Conservation (phyloP, 2,329 filamentous ascomycete genomes). For the Aspergillus sp. region DNA sequence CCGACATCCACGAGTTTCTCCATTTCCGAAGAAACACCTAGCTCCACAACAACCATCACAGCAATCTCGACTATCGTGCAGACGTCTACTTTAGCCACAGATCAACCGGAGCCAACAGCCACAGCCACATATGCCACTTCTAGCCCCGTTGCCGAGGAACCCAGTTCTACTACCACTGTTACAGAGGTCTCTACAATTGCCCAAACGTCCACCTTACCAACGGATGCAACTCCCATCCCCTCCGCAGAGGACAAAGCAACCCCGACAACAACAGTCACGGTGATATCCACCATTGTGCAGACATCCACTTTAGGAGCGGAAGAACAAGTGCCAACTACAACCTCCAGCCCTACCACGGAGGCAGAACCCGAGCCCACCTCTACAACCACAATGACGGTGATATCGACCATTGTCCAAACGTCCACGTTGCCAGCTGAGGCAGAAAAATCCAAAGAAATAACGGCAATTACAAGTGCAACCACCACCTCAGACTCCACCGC, state of each 20-base stretch:
- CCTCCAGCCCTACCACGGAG: not conserved
- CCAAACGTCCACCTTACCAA: not conserved
- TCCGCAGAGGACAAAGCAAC: not conserved
- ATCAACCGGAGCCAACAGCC: not conserved
- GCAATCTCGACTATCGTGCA: not conserved
- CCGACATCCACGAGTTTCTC: not conserved
- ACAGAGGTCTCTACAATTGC: not conserved
- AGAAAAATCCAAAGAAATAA: not conserved
- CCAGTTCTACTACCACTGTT: conserved; percentile 4
- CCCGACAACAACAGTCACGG: not conserved
- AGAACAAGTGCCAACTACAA: not conserved
- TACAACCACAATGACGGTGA: not conserved
- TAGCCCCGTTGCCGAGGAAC: not conserved
- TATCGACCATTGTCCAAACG: not conserved
- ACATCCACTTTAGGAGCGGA: not conserved
- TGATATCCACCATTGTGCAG: not conserved
- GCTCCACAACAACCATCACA: conserved; percentile 1
- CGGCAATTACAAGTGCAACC: not conserved
- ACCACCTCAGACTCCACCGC: not conserved
- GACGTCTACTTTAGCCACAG: not conserved
- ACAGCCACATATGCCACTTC: not conserved
- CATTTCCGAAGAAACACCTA: not conserved
- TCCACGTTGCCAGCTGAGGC: not conserved
- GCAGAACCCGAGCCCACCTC: not conserved
- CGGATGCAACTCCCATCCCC: not conserved